Evolutionary conservation across 345 rosid species (phyloP), one percentile per base, ranked within the genome.

Genomic region (Hibiscus tridactylites): DNA sequence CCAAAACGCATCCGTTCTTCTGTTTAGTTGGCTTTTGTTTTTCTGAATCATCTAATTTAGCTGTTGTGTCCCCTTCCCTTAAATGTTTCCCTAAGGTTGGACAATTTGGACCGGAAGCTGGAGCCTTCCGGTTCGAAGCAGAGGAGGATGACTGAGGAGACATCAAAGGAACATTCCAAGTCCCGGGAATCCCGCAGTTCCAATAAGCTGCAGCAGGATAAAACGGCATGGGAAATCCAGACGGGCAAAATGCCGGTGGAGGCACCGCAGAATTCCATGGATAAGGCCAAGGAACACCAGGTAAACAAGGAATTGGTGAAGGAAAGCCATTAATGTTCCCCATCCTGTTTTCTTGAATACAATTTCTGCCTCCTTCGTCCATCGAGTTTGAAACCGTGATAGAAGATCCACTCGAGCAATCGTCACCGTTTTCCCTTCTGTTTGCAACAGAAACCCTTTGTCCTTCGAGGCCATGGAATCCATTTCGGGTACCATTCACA

Each of bases 271-370:
- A 76, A 54, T 84, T 86, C 90, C 97, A 88, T 2, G 87, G 86
- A 76, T 87, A 92, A 42, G 92, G 88, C 98, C 98, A 92, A 61
- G 98, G 90, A 79, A 88, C 87, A 47, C 88, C 80, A 1, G 88
- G 83, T 68, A 86, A 77, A 76, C 88, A 86, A 44, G 88, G 79
- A 71, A 79, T 50, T 26, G 82, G 79, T 29, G 83, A 74, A 63
- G 87, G 81, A 79, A 82, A 84, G 26, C 86, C 88, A 70, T 85
- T 85, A 63, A 79, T 70, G 71, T 77, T 85, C 57, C 63, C 81
- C 70, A 37, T 49, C 42, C 75, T 64, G 17, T 75, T 78, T 37
- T 88, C 86, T 72, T 68, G 78, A 15, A 71, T 24, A 35, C 78
- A 37, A 47, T 61, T 75, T 65, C 73, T 75, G 15, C 58, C 63